A percentile compares a stretch with the other conserved stretches of the same genome.
Evolutionary conservation across 371 early-diverging fungal species (phyloP).

Genomic region (Rhizopus microsporus): DNA sequence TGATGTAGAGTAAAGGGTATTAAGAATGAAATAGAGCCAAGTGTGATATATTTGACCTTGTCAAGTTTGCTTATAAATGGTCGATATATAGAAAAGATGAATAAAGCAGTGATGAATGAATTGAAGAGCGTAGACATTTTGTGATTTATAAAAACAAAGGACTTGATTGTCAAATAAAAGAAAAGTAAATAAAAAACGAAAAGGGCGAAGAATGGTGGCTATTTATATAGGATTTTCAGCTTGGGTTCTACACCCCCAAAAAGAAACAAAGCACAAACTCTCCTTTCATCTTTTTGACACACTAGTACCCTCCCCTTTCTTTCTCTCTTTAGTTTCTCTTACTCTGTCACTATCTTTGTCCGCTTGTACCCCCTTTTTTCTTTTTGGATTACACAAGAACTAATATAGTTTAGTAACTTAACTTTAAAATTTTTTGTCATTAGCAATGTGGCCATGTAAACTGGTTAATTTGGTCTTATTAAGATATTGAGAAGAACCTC

Average conservation of each 20-base stretch:
- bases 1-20: constrained; percentile 30
- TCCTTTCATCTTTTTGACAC: too few species aligned
- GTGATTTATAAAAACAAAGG: neutral
- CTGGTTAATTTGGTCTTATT: too few species aligned
- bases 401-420: too few species aligned
- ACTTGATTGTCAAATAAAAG: neutral
- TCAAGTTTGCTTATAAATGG: constrained; percentile 48
- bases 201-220: neutral
- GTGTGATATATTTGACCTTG: constrained; percentile 30
- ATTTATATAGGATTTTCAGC: neutral
- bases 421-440: too few species aligned
- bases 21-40: constrained; percentile 36
- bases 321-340: too few species aligned
- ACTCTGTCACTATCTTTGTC: too few species aligned
- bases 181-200: neutral
- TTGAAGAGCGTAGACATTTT: constrained; percentile 34
- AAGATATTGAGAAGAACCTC: too few species aligned
- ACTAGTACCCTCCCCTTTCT: too few species aligned
- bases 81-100: constrained; percentile 33
- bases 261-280: too few species aligned
- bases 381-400: too few species aligned
- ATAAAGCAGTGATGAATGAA: constrained; percentile 34
- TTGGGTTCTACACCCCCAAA: neutral
- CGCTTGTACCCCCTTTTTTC: too few species aligned
- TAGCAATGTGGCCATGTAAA: too few species aligned